A percentile compares a stretch with the other conserved stretches of the same genome.
These are phyloP conservation scores for Pycnococcus provasolii DNA, from an alignment of 139 green algal species.

Conservation along the genomic window DNA sequence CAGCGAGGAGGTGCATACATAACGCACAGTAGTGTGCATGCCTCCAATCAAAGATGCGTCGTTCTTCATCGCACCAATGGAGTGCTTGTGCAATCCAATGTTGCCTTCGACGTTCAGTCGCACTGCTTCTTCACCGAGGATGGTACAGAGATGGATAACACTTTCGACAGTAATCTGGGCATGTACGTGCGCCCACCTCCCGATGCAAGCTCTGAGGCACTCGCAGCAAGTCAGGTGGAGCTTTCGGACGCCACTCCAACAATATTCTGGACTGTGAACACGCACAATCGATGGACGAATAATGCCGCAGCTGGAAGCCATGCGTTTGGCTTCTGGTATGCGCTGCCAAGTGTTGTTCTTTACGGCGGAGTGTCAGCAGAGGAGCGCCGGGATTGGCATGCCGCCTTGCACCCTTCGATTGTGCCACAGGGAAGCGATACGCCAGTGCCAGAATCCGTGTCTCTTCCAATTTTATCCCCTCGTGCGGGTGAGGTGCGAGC, in stretches of 20 bases:
- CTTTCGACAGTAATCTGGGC: neutral
- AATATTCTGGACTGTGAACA: neutral
- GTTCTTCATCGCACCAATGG: neutral
- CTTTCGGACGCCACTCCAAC: neutral
- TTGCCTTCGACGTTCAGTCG: neutral
- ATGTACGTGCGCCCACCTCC: neutral
- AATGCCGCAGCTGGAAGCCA: too few species aligned
- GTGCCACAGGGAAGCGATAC: too few species aligned
- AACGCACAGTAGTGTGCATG: neutral
- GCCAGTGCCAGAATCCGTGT: too few species aligned
- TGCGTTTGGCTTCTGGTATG: too few species aligned
- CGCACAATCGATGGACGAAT: neutral
- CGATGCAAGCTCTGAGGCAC: too few species aligned
- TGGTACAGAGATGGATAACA: neutral
- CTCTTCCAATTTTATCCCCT: too few species aligned
- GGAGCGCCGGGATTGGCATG: too few species aligned
- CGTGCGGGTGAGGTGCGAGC: too few species aligned
- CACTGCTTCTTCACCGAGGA: neutral
- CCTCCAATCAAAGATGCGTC: neutral
- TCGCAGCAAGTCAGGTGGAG: neutral
- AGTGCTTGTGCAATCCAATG: neutral
- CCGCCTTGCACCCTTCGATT: too few species aligned
- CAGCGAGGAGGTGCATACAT: neutral
- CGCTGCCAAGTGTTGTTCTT: too few species aligned
- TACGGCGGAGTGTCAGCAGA: too few species aligned